These are phyloP conservation scores for Hymenochaete sp. DNA, from an alignment of 1,284 basidiomycete species.

Conservation along the genomic window DNA sequence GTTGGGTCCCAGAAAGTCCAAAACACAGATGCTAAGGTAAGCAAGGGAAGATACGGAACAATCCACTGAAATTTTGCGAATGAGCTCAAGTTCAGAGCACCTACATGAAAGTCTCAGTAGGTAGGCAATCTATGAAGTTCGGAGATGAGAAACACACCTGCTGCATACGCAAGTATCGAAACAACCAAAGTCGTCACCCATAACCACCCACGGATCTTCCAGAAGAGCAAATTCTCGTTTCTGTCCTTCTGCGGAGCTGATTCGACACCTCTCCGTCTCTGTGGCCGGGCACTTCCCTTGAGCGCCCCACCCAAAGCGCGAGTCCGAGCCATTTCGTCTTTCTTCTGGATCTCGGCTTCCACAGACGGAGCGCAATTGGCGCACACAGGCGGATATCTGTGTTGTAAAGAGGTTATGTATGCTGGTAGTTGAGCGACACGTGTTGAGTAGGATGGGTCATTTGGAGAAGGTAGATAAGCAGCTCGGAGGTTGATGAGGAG, in stretches of 20 bases:
- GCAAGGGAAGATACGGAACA: slow-evolving; percentile 38
- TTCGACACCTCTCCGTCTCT: slow-evolving; percentile 24
- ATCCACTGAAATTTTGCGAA: slow-evolving; percentile 6
- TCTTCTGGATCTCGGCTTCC: slow-evolving; percentile 68
- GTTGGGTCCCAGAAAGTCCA: slow-evolving; percentile 77
- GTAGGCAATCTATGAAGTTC: no score
- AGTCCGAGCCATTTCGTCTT: slow-evolving; percentile 75
- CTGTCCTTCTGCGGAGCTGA: slow-evolving; percentile 35
- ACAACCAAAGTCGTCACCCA: slow-evolving; percentile 43
- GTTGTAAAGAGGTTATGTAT: slow-evolving; percentile 67
- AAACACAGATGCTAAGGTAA: slow-evolving; percentile 46
- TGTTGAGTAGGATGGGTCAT: slow-evolving; percentile 65
- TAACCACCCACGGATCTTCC: slow-evolving; percentile 54
- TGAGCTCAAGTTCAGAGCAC: slow-evolving; percentile 18
- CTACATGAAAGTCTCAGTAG: slow-evolving; percentile 20
- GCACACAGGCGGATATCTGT: slow-evolving; percentile 83
- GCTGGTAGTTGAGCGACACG: slow-evolving; percentile 56
- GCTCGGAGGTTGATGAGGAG: slow-evolving; percentile 78
- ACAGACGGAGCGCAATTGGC: slow-evolving; percentile 64
- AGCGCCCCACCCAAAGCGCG: slow-evolving; percentile 67
- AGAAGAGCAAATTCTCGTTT: slow-evolving; percentile 38
- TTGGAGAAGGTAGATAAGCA: slow-evolving; percentile 63
- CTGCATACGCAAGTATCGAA: slow-evolving; percentile 36
- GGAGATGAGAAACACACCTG: slow-evolving; percentile 40
- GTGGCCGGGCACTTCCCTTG: slow-evolving; percentile 40